Evolutionary conservation across 257 asterid species (phyloP).

Genomic region (Fraxinus cuspidata): DNA sequence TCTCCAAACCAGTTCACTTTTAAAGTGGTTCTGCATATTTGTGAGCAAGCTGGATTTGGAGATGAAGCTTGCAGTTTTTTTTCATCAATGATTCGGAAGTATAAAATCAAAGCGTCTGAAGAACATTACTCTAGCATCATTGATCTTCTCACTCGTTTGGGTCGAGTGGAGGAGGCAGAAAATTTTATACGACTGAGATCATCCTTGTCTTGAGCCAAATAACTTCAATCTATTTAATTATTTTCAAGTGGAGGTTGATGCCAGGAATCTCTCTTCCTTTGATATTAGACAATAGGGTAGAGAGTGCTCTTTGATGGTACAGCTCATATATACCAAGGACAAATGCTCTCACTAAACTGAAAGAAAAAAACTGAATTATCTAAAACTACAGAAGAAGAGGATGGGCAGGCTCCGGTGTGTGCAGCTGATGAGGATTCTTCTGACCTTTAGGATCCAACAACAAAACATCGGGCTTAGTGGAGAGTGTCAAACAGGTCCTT

Average conservation of each 20-base stretch:
- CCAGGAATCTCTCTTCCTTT: neutral
- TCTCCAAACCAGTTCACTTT: slow-evolving; percentile 77
- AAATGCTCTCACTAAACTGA: neutral
- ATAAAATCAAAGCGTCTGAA: slow-evolving; percentile 58
- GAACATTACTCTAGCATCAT: slow-evolving; percentile 69
- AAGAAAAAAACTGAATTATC: neutral
- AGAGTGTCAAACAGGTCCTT: neutral
- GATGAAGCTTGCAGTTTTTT: slow-evolving; percentile 66
- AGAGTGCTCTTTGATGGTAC: neutral
- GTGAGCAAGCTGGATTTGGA: slow-evolving; percentile 73
- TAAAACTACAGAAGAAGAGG: neutral
- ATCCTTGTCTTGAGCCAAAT: slow-evolving; percentile 33
- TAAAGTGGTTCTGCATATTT: slow-evolving; percentile 49
- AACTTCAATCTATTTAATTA: neutral
- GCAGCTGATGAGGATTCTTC: neutral
- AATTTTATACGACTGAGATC: slow-evolving; percentile 50
- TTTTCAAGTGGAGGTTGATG: neutral
- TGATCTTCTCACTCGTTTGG: slow-evolving; percentile 50
- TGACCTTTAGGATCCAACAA: neutral
- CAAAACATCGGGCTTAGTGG: neutral
- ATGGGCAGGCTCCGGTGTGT: neutral
- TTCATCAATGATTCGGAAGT: slow-evolving; percentile 51
- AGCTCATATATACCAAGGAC: neutral
- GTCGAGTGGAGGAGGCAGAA: slow-evolving; percentile 67
- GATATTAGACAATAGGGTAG: neutral